Percentiles rank a stretch among this genome's conserved stretches.
phyloP scores from a whole-genome alignment of 306 rosid species.

The Corylus avellana region DNA sequence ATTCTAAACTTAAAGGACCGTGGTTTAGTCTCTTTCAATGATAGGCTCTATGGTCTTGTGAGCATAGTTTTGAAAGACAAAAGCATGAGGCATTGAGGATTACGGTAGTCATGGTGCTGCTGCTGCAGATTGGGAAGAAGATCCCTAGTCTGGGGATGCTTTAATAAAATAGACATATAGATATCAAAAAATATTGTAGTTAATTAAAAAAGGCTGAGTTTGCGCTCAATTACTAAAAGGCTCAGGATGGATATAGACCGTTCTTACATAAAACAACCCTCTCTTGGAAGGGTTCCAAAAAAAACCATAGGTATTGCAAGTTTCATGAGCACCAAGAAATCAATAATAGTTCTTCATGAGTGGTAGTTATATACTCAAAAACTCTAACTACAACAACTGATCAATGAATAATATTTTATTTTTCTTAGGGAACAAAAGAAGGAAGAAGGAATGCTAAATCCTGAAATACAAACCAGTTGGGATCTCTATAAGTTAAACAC shows the following conservation, averaged over 20 bases:
- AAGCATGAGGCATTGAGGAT: not conserved
- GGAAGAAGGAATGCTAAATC: not conserved
- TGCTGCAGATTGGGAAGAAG: too few relatives aligned
- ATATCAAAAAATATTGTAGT: too few relatives aligned
- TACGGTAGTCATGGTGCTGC: too few relatives aligned
- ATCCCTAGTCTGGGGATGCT: too few relatives aligned
- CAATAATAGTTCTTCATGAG: not conserved
- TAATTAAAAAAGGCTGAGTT: too few relatives aligned
- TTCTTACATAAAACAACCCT: too few relatives aligned
- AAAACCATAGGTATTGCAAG: not conserved
- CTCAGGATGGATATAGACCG: not conserved
- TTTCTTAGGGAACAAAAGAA: not conserved
- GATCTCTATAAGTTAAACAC: not conserved
- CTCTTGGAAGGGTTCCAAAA: not conserved
- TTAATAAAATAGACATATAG: too few relatives aligned
- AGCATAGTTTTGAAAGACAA: not conserved
- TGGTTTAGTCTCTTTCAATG: not conserved
- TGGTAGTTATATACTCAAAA: not conserved
- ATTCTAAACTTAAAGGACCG: not conserved
- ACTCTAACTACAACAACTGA: not conserved
- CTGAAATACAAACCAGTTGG: not conserved
- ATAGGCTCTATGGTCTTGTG: not conserved
- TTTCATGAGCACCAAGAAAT: constrained; percentile 1
- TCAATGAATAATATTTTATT: not conserved
- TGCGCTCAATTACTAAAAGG: not conserved